phyloP scores from a whole-genome alignment of 768 basidiomycete genomes.

The Aureoboletus auriporus region DNA sequence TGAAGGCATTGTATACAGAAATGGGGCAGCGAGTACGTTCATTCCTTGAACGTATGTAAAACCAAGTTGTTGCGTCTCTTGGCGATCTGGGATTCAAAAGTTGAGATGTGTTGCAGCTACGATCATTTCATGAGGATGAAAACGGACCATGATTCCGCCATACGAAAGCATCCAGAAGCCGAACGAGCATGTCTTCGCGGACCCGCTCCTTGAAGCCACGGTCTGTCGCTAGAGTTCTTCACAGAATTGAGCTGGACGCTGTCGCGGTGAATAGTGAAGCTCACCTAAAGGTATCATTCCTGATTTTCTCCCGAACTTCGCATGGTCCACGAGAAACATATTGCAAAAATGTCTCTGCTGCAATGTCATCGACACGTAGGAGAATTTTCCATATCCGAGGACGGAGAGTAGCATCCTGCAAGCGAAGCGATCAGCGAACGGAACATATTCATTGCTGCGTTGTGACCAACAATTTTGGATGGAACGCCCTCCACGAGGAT shows the following conservation, averaged over 20 bases:
- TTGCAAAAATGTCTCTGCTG: conserved; percentile 69
- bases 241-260: conserved; percentile 1
- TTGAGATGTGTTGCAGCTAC: background rate
- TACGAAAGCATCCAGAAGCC: conserved; percentile 95
- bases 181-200: conserved; percentile 93
- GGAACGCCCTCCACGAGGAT: conserved; percentile 92
- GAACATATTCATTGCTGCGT: background rate
- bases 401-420: conserved; percentile 76
- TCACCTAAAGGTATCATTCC: conserved; percentile 95
- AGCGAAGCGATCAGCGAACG: conserved; percentile 2
- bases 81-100: conserved; percentile 49
- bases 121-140: background rate
- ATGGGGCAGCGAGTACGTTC: conserved; percentile 98
- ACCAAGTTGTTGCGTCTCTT: conserved; percentile 72
- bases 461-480: conserved; percentile 58
- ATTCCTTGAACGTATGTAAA: conserved; percentile 99
- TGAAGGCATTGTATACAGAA: conserved; percentile 95
- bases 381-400: conserved; percentile 95
- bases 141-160: conserved; percentile 85
- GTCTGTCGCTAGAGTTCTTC: conserved; percentile 87
- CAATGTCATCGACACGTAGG: conserved; percentile 72
- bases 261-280: background rate
- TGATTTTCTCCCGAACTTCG: conserved; percentile 85
- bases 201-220: conserved; percentile 97
- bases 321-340: conserved; percentile 85